These are phyloP conservation scores for Argentina anserina DNA, from an alignment of 306 rosid genomes.

Conservation along the genomic window DNA sequence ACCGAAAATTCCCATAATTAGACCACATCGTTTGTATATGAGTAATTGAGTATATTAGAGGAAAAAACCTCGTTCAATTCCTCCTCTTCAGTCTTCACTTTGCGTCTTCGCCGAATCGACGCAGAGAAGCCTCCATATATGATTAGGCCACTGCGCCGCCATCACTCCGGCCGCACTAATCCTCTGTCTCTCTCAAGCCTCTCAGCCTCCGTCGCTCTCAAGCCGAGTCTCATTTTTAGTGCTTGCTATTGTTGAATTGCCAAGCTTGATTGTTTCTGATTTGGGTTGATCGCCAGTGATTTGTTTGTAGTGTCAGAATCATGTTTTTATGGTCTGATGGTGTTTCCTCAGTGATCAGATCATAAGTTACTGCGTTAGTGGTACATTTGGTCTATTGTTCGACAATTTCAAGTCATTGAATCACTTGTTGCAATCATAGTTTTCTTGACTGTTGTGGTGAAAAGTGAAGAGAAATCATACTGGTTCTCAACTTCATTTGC, in stretches of 20 bases:
- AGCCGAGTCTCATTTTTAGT: no score
- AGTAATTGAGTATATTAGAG: no score
- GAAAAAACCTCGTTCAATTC: no score
- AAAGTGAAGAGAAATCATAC: neutral
- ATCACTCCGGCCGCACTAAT: no score
- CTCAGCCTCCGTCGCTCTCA: no score
- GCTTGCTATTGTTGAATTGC: slow-evolving; percentile 16
- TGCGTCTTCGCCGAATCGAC: no score
- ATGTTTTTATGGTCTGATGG: neutral
- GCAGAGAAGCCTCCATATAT: no score
- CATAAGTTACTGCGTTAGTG: neutral
- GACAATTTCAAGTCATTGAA: neutral
- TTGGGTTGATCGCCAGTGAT: slow-evolving; percentile 10
- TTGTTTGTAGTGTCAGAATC: neutral
- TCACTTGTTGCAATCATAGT: slow-evolving; percentile 6
- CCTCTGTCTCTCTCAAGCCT: no score
- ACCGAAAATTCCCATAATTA: no score
- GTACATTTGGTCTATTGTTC: neutral
- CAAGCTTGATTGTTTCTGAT: slow-evolving; percentile 19
- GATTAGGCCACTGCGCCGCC: no score
- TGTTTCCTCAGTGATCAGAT: slow-evolving; percentile 4
- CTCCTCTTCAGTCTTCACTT: no score
- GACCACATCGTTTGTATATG: no score
- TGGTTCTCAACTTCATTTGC: neutral
- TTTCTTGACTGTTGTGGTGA: neutral